Conservation (phyloP, 2,329 filamentous ascomycete species). For the Fusarium sp. region DNA sequence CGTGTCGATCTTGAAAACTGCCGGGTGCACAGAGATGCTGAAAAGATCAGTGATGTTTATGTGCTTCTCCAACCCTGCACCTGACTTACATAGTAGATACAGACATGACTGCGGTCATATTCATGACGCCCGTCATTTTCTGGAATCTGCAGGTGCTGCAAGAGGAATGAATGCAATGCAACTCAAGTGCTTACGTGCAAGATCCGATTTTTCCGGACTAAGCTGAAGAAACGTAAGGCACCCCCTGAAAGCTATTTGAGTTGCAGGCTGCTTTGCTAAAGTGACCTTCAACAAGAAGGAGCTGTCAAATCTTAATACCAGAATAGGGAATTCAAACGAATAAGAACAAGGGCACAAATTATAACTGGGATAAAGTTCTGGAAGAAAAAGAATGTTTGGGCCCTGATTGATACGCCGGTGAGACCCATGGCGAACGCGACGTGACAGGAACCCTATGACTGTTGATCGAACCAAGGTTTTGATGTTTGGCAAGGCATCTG, state of each 20-base stretch:
- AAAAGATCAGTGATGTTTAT: neutral
- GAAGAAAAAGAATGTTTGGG: slow-evolving; percentile 31
- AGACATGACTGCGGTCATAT: neutral
- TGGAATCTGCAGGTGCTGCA: neutral
- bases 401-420: slow-evolving; percentile 17
- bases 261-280: neutral
- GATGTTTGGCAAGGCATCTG: neutral
- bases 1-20: neutral
- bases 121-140: neutral
- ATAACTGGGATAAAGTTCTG: slow-evolving; percentile 28
- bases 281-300: slow-evolving; percentile 6
- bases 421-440: slow-evolving; percentile 10
- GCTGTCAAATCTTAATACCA: neutral
- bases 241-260: neutral
- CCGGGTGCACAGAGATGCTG: neutral
- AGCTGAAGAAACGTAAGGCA: neutral
- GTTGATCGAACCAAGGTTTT: neutral
- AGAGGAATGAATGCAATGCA: neutral
- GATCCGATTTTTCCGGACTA: neutral
- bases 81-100: neutral
- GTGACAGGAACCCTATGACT: slow-evolving; percentile 9
- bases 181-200: neutral
- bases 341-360: slow-evolving; percentile 12
- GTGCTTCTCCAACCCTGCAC: neutral
- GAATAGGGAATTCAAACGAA: neutral